Percentiles rank a stretch among this genome's conserved stretches.
Evolutionary conservation across 106 monocot species (phyloP).

Genomic region (Apostasia ramifera): DNA sequence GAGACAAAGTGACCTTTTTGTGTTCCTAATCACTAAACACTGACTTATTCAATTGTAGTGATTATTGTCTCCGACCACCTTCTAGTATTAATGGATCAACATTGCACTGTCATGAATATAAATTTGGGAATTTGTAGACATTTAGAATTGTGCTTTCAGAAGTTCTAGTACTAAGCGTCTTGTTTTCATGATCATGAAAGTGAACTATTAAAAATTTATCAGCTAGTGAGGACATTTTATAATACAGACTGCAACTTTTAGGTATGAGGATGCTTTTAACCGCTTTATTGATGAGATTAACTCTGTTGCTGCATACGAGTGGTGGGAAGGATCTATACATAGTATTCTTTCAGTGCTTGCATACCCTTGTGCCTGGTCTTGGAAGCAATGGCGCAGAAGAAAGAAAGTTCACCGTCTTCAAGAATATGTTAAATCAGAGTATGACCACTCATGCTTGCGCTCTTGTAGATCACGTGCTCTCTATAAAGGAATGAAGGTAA

Average conservation of each 20-base stretch:
- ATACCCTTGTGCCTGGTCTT: slow-evolving; percentile 94
- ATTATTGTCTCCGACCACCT: too few species aligned
- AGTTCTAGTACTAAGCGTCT: too few species aligned
- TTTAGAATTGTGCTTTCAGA: too few species aligned
- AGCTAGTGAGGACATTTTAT: too few species aligned
- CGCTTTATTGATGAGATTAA: slow-evolving; percentile 94
- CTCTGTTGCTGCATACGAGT: slow-evolving; percentile 89
- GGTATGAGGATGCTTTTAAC: slow-evolving; percentile 96
- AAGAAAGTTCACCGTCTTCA: slow-evolving; percentile 74
- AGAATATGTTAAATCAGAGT: slow-evolving; percentile 89
- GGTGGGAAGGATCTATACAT: slow-evolving; percentile 97
- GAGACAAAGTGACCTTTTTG: too few species aligned
- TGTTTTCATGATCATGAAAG: too few species aligned
- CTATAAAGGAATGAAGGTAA: slow-evolving; percentile 98
- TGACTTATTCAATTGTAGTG: too few species aligned
- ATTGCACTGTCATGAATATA: too few species aligned
- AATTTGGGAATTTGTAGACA: too few species aligned
- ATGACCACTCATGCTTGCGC: slow-evolving; percentile 88
- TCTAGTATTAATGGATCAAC: too few species aligned
- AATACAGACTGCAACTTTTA: slow-evolving; percentile 5
- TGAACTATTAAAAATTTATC: too few species aligned
- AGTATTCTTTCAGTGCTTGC: slow-evolving; percentile 74
- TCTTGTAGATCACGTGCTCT: slow-evolving; percentile 95
- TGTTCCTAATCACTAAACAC: too few species aligned
- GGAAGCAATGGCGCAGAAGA: slow-evolving; percentile 93